A percentile compares a stretch with the other conserved stretches of the same genome.
These are phyloP conservation scores for Auriscalpium vulgare DNA, from an alignment of 768 basidiomycete genomes.

Conservation along the genomic window DNA sequence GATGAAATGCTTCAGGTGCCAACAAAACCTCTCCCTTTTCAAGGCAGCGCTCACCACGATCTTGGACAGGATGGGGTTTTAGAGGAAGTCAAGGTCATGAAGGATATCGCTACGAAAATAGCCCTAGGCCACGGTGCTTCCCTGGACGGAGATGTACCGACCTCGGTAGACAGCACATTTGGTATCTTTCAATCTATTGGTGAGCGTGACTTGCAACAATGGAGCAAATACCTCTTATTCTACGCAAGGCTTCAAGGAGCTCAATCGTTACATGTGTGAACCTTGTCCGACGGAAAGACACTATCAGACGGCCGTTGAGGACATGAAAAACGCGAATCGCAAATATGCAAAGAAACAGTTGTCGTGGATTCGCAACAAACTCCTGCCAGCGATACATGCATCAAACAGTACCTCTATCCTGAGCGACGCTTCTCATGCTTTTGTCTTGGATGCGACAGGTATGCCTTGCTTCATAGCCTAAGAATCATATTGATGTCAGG, in stretches of 20 bases:
- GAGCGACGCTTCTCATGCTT: conserved; percentile 29
- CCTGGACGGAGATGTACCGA: neutral
- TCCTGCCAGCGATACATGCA: conserved; percentile 61
- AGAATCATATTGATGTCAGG: neutral
- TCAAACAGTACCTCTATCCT: conserved; percentile 31
- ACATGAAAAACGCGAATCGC: conserved; percentile 80
- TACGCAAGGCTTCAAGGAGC: conserved; percentile 82
- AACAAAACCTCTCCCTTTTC: no score
- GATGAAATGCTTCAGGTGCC: conserved; percentile 83
- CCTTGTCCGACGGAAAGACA: conserved; percentile 28
- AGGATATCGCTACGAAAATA: conserved; percentile 17
- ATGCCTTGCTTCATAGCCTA: conserved; percentile 10
- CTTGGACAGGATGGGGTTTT: conserved; percentile 46
- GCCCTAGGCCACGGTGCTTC: neutral
- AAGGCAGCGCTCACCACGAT: no score
- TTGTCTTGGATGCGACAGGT: conserved; percentile 68
- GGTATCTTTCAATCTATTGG: conserved; percentile 97
- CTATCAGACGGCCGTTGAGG: conserved; percentile 51
- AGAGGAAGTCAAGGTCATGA: conserved; percentile 62
- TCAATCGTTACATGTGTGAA: conserved; percentile 55
- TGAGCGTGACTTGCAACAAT: conserved; percentile 20
- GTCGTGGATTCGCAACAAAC: conserved; percentile 86
- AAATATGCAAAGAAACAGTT: conserved; percentile 91
- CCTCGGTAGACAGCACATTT: conserved; percentile 51
- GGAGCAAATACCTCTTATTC: conserved; percentile 1